Conservation (phyloP, 495 filamentous ascomycete genomes). For the Trichoderma orchidacearum region DNA sequence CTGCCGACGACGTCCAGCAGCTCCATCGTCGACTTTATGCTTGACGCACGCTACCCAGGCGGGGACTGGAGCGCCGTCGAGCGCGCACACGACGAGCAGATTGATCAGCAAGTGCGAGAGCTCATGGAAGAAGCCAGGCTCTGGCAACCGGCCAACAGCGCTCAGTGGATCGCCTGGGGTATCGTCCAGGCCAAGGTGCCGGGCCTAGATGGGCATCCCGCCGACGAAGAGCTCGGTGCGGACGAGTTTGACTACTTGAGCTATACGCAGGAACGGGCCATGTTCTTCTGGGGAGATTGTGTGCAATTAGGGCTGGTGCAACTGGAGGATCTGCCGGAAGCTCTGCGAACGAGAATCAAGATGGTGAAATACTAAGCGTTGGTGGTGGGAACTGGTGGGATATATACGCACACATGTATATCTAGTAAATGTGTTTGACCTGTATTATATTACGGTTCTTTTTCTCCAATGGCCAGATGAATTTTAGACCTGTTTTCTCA, state of each 20-base stretch:
- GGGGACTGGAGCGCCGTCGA: slow-evolving; percentile 47
- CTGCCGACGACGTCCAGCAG: slow-evolving; percentile 16
- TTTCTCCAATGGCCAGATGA: too few relatives aligned
- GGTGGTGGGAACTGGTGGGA: too few relatives aligned
- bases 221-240: slow-evolving; percentile 26
- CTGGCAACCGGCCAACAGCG: slow-evolving; percentile 78
- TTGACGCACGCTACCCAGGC: slow-evolving; percentile 52
- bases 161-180: slow-evolving; percentile 92
- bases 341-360: slow-evolving; percentile 44
- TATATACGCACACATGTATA: too few relatives aligned
- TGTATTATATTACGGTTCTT: too few relatives aligned
- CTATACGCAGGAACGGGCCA: slow-evolving; percentile 79
- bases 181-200: slow-evolving; percentile 85
- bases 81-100: slow-evolving; percentile 37
- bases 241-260: slow-evolving; percentile 80
- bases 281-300: slow-evolving; percentile 89
- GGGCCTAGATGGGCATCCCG: slow-evolving; percentile 24
- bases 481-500: too few relatives aligned
- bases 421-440: too few relatives aligned
- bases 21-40: slow-evolving; percentile 49
- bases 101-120: slow-evolving; percentile 48
- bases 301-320: slow-evolving; percentile 55
- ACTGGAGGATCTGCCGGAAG: slow-evolving; percentile 57
- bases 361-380: slow-evolving; percentile 38
- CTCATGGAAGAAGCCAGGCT: slow-evolving; percentile 64